Base-by-base conservation (phyloP, 306 rosid species). In the Prosopis cineraria region DNA sequence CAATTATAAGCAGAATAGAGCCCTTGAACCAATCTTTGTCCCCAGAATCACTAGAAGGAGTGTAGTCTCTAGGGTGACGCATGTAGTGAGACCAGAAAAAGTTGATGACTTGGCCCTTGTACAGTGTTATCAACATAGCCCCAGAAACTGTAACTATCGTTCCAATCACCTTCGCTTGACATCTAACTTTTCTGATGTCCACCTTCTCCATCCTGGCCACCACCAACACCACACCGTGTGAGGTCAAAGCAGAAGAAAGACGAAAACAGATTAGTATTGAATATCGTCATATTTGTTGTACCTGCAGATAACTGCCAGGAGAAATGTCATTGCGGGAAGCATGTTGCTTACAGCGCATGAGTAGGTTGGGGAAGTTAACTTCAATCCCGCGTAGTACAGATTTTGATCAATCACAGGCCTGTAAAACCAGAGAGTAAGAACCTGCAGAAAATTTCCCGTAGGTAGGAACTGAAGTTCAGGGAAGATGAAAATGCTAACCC, bases 331-430 rank as follows among this genome's bases (percentile, higher is more conserved):
- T 40, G 98, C 96, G 5, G 98, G 97, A 48, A 94, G 95, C 83
- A 94, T 82, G 82, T 94, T 94, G 81, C 97, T 91, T 78, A 93
- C 72, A 19, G 98, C 98, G 59, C 98, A 95, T 3, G 98, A 83
- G 78, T 88, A 95, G 2, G 98, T 92, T 20, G 98, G 97, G 1
- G 97, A 89, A 7, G 98, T 95, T 47, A 88, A 88, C 44, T 93
- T 95, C 79, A 95, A 66, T 16, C 98, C 98, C 31, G 88, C 90
- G 27, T 91, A 95, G 84, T 92, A 95, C 40, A 91, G 89, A 55
- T 95, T 95, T 40, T 95, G 98, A 83, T 93, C 98, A 59, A 94
- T 84, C 86, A 94, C 92, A 63, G 98, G 98, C 72, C 98, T 94
- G 81, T 47, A 43, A 63, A 19, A 74, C 58, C 36, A 74, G 56